Evolutionary conservation across 495 filamentous ascomycete species (phyloP).

Genomic region (Collariella sp.): DNA sequence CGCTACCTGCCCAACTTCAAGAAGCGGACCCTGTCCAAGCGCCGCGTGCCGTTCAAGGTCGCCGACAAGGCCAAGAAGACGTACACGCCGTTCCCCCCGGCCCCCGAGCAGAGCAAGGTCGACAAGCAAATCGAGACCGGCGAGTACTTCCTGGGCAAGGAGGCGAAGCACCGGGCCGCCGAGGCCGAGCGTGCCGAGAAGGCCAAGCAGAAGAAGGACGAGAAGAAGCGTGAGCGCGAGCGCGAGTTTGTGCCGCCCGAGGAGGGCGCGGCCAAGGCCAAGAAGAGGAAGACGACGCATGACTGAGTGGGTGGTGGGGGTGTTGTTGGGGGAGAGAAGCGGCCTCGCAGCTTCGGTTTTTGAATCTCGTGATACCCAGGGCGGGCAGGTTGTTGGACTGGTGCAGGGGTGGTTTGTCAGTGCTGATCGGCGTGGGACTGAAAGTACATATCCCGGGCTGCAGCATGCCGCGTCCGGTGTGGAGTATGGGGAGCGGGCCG

Average conservation of each 20-base stretch:
- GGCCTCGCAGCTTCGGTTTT: constrained; percentile 7
- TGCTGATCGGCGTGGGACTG: neutral
- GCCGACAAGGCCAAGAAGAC: constrained; percentile 88
- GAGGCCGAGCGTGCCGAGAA: constrained; percentile 72
- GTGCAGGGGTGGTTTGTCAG: neutral
- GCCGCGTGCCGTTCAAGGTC: constrained; percentile 73
- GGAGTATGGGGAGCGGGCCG: neutral
- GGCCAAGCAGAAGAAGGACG: constrained; percentile 73
- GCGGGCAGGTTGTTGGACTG: constrained; percentile 13
- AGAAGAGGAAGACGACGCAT: constrained; percentile 50
- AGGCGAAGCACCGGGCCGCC: constrained; percentile 75
- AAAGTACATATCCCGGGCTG: no score
- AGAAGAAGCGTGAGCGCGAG: constrained; percentile 78
- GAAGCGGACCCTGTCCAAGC: constrained; percentile 82
- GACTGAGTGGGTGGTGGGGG: constrained; percentile 22
- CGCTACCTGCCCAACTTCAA: constrained; percentile 97
- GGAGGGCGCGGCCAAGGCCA: constrained; percentile 57
- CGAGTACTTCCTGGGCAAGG: constrained; percentile 90
- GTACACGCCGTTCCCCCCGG: constrained; percentile 75
- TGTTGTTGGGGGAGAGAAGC: neutral
- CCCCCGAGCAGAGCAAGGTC: constrained; percentile 73
- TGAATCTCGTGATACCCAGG: constrained; percentile 26
- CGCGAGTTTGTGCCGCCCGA: constrained; percentile 79
- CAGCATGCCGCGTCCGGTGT: neutral
- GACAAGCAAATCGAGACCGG: constrained; percentile 97